Conservation (phyloP, 169 alveolate species). For the Eimeria tenella region DNA sequence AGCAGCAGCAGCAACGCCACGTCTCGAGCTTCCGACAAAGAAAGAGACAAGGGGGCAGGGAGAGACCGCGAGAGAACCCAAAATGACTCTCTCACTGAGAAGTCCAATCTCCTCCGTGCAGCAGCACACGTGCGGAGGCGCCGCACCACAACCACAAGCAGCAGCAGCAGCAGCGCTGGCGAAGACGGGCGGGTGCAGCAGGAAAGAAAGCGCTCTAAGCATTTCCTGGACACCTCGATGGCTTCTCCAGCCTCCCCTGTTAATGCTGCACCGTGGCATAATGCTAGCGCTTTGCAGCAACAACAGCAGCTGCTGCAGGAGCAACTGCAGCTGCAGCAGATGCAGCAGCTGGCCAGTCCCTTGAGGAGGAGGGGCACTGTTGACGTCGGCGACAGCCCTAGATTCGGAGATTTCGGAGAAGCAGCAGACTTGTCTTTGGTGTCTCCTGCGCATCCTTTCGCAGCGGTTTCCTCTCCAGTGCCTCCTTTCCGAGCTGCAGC, state of each 20-base stretch:
- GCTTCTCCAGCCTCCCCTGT: not conserved
- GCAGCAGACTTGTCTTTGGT: not conserved
- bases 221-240: not conserved
- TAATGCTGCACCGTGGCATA: not conserved
- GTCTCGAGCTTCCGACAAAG: not conserved
- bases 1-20: constrained; percentile 55
- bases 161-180: constrained; percentile 31
- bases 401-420: not conserved
- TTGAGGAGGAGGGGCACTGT: constrained; percentile 13
- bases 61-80: not conserved
- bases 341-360: not conserved
- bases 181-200: constrained; percentile 30
- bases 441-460: not conserved
- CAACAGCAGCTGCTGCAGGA: constrained; percentile 22
- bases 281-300: not conserved
- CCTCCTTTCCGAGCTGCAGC: constrained; percentile 11
- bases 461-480: constrained; percentile 8
- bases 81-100: not conserved
- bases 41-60: not conserved
- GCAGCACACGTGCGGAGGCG: not conserved
- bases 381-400: not conserved
- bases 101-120: not conserved
- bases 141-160: not conserved
- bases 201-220: not conserved
- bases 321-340: not conserved